Percentiles rank a stretch among this genome's conserved stretches.
Conservation (phyloP, 1,139 yeast genomes). For the Candida glucosophila region DNA sequence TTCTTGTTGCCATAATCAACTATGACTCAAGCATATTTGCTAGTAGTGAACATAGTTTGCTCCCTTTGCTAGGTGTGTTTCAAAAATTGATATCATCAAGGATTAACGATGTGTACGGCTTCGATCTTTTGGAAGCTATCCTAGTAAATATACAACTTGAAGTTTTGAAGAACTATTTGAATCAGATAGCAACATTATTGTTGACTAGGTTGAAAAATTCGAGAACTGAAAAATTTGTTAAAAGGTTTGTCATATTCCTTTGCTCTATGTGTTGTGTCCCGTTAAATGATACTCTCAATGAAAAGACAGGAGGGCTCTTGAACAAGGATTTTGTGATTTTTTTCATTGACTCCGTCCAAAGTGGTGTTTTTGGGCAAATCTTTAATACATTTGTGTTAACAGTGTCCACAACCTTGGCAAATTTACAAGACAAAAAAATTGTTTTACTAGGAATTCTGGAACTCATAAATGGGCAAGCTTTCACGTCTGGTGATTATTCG, state of each 20-base stretch:
- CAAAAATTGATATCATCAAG: constrained; percentile 86
- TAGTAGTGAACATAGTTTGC: constrained; percentile 32
- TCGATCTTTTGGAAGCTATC: constrained; percentile 72
- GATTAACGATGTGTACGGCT: constrained; percentile 71
- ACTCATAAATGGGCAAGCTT: constrained; percentile 22
- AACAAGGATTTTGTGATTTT: constrained; percentile 46
- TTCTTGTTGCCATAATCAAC: constrained; percentile 62
- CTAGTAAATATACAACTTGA: constrained; percentile 48
- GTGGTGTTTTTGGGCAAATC: constrained; percentile 57
- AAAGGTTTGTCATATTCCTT: constrained; percentile 61
- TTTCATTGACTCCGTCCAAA: constrained; percentile 57
- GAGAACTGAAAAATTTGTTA: constrained; percentile 74
- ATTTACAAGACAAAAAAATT: constrained; percentile 66
- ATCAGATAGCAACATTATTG: constrained; percentile 67
- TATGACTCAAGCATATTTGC: constrained; percentile 50
- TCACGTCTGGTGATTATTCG: constrained; percentile 28
- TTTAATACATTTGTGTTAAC: constrained; percentile 59
- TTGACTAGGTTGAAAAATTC: constrained; percentile 74
- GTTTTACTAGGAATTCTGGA: constrained; percentile 68
- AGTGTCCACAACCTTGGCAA: constrained; percentile 55
- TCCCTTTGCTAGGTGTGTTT: constrained; percentile 91
- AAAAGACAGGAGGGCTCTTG: constrained; percentile 11
- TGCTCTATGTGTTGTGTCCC: constrained; percentile 40
- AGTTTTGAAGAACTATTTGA: constrained; percentile 46
- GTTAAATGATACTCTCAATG: constrained; percentile 16